Base-by-base conservation (phyloP, 2,329 filamentous ascomycete species). In the Clarireedia hainanense region DNA sequence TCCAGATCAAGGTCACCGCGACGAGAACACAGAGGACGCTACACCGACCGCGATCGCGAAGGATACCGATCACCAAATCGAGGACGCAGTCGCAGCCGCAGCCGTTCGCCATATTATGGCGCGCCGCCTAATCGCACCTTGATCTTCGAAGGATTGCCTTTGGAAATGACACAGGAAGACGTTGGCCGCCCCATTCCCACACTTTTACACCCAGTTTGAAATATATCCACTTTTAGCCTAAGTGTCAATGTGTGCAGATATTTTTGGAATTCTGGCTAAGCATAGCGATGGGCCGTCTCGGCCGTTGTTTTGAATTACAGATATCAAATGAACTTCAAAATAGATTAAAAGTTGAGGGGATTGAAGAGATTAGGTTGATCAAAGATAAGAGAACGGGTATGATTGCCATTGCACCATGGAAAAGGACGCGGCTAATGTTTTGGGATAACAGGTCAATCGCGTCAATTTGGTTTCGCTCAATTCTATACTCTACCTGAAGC, bases 311-410 rank as follows among this genome's bases (percentile, higher is more conserved):
- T 54, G 58, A 58, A 52, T 60, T 72, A 76, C 72, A 83, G 80
- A 79, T 83, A 67, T 73, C 74, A 63, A 72, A 72, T 70, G 79
- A 81, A 72, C 71, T 83, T 63, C 71, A 72, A 62, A 73, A 77
- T 62, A 73, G 72, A 61, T 76, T 80, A 61, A 70, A 74, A 63
- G 70, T 79, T 59, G 72, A 76, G 56, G 73, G 72, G n/a, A 68
- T 83, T 58, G 78, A 81, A 63, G 78, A 81, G 62, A 72, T 82
- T 48, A 74, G 78, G 17, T 71, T 83, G 51, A 83, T 83, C 62
- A 77, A 78, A 57, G 79, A 83, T 62, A 75, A 78, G 55, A 76
- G 79, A 58, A 81, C 79, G 20, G 80, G 80, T 81, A 70, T 60
- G 67, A 3, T 20, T 43, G 47, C 40, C 57, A 52, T 57, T 46